phyloP scores from a whole-genome alignment of 2,329 filamentous ascomycete species.

The Ceratocystis colombiana region DNA sequence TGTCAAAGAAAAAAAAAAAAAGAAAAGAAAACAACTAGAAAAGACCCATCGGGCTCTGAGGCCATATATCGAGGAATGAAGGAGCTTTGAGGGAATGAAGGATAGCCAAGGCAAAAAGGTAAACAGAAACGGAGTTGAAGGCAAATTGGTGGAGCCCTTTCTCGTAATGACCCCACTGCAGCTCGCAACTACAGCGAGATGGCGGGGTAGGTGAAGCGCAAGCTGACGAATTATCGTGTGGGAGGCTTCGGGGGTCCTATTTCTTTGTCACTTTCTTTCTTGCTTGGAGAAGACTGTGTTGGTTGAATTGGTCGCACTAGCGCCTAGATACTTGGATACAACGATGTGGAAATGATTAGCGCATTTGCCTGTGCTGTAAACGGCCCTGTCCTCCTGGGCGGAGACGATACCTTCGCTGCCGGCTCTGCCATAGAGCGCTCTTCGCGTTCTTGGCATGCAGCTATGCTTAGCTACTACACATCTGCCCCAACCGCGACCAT shows the following conservation, averaged over 20 bases:
- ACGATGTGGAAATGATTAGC: background rate
- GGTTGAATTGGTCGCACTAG: no score
- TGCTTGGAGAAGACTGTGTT: no score
- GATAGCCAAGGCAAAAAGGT: background rate
- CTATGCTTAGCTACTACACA: background rate
- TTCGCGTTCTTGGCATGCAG: background rate
- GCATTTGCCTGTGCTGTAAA: background rate
- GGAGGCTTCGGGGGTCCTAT: background rate
- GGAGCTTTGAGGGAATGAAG: background rate
- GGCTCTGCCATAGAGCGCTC: background rate
- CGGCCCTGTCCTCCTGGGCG: background rate
- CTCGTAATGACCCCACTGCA: slow-evolving; percentile 6
- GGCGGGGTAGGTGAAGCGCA: background rate
- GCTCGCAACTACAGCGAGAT: background rate
- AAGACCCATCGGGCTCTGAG: background rate
- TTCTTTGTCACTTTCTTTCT: no score
- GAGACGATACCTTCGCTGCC: background rate
- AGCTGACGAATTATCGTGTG: background rate
- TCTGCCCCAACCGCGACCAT: background rate
- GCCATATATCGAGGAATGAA: background rate
- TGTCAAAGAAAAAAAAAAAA: background rate
- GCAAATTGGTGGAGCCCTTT: background rate
- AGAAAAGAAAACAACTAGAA: background rate
- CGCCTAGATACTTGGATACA: background rate
- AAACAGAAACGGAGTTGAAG: background rate